Evolutionary conservation across 495 filamentous ascomycete genomes (phyloP).

Genomic region (Trichoderma erinaceum): DNA sequence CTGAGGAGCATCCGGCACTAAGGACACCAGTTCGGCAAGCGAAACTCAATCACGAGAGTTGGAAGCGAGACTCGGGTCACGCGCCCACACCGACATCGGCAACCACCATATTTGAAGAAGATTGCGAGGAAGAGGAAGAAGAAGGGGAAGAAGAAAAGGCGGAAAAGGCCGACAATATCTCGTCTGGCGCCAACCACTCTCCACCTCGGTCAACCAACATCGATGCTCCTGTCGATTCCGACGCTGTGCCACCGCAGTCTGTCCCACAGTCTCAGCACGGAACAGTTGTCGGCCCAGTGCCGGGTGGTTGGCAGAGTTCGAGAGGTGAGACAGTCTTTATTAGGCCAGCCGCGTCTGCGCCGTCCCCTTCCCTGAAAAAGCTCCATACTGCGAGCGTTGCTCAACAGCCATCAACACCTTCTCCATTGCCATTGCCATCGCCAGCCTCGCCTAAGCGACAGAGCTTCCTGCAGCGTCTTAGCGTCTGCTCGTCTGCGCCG

Average conservation of each 20-base stretch:
- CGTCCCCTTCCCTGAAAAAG: neutral
- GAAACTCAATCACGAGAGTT: slow-evolving; percentile 20
- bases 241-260: neutral
- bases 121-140: slow-evolving; percentile 14
- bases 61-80: slow-evolving; percentile 50
- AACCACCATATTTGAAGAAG: slow-evolving; percentile 39
- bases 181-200: neutral
- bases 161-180: slow-evolving; percentile 31
- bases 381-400: neutral
- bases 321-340: neutral
- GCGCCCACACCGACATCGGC: slow-evolving; percentile 44
- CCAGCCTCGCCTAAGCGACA: slow-evolving; percentile 2
- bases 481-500: neutral
- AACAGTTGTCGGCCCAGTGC: neutral
- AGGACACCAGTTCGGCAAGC: slow-evolving; percentile 26
- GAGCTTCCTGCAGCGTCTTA: neutral
- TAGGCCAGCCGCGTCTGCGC: neutral
- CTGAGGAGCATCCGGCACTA: slow-evolving; percentile 43
- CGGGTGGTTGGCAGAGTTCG: neutral
- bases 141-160: slow-evolving; percentile 27
- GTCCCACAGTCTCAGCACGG: slow-evolving; percentile 2
- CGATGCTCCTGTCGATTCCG: neutral
- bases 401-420: neutral
- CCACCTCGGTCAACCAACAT: neutral
- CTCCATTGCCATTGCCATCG: neutral